Percentiles rank a stretch among this genome's conserved stretches.
These are phyloP conservation scores for Lentinula edodes DNA, from an alignment of 768 basidiomycete species.

Conservation along the genomic window DNA sequence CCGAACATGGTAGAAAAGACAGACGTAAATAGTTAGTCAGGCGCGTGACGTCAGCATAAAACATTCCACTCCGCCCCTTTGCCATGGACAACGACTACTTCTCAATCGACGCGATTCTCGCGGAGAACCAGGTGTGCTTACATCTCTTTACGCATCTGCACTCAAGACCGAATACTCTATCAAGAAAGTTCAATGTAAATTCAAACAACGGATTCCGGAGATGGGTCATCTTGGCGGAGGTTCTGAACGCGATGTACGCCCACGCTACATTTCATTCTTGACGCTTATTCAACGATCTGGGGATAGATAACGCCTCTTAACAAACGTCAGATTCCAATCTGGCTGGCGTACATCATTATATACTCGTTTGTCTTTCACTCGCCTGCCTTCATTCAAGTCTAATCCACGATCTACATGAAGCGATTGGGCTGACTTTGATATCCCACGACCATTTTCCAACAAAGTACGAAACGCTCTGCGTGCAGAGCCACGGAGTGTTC, in stretches of 20 bases:
- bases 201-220: slow-evolving; percentile 77
- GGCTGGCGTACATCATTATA: slow-evolving; percentile 85
- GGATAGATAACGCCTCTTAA: slow-evolving; percentile 67
- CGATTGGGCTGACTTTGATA: slow-evolving; percentile 85
- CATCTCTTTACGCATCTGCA: not conserved
- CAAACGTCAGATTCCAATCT: slow-evolving; percentile 83
- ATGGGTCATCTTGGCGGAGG: slow-evolving; percentile 91
- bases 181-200: slow-evolving; percentile 91
- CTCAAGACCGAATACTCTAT: not conserved
- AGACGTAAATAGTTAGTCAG: not conserved
- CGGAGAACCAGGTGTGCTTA: slow-evolving; percentile 72
- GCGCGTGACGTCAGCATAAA: slow-evolving; percentile 1
- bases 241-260: slow-evolving; percentile 71
- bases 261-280: slow-evolving; percentile 6
- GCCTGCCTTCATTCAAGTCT: not conserved
- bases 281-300: slow-evolving; percentile 9
- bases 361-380: slow-evolving; percentile 50
- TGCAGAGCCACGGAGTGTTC: slow-evolving; percentile 84
- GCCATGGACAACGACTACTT: slow-evolving; percentile 90
- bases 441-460: slow-evolving; percentile 70
- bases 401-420: slow-evolving; percentile 28
- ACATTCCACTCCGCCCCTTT: not conserved
- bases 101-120: slow-evolving; percentile 85
- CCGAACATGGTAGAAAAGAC: not conserved
- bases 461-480: slow-evolving; percentile 83